These are phyloP conservation scores for Lichtheimia ramosa DNA, from an alignment of 371 early-diverging fungal species.

Conservation along the genomic window DNA sequence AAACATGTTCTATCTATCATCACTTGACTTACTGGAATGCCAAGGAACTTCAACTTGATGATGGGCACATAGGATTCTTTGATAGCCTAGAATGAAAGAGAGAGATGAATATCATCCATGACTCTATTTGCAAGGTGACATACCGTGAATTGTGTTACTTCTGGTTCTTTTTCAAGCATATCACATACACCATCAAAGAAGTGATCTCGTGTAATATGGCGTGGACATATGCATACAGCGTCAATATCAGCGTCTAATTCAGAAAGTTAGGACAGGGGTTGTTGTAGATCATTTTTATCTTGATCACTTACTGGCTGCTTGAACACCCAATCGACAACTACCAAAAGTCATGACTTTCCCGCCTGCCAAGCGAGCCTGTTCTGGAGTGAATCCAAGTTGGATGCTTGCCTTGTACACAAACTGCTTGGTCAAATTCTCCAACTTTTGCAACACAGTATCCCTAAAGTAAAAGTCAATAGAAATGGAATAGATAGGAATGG, in stretches of 20 bases:
- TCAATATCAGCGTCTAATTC: conserved; percentile 94
- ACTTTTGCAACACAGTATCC: conserved; percentile 72
- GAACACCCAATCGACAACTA: conserved; percentile 98
- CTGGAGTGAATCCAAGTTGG: conserved; percentile 73
- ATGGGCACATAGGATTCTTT: conserved; percentile 98
- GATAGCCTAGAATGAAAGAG: conserved; percentile 57
- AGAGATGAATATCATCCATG: background rate
- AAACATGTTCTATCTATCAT: background rate
- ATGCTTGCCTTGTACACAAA: conserved; percentile 81
- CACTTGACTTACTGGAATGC: conserved; percentile 71
- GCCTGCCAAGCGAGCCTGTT: conserved; percentile 83
- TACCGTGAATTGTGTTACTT: conserved; percentile 91
- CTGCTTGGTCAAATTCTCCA: conserved; percentile 84
- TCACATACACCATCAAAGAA: conserved; percentile 94
- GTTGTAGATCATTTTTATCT: background rate
- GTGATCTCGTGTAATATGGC: conserved; percentile 91
- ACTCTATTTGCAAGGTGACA: no score
- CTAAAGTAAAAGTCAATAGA: background rate
- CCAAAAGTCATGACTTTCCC: conserved; percentile 99
- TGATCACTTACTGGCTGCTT: conserved; percentile 74
- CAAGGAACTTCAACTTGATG: conserved; percentile 92
- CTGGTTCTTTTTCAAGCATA: conserved; percentile 75
- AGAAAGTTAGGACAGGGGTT: background rate
- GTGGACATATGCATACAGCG: conserved; percentile 97
- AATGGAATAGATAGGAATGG: background rate